phyloP scores from a whole-genome alignment of 177 flowering plant genomes.

The Vitis hybrid region DNA sequence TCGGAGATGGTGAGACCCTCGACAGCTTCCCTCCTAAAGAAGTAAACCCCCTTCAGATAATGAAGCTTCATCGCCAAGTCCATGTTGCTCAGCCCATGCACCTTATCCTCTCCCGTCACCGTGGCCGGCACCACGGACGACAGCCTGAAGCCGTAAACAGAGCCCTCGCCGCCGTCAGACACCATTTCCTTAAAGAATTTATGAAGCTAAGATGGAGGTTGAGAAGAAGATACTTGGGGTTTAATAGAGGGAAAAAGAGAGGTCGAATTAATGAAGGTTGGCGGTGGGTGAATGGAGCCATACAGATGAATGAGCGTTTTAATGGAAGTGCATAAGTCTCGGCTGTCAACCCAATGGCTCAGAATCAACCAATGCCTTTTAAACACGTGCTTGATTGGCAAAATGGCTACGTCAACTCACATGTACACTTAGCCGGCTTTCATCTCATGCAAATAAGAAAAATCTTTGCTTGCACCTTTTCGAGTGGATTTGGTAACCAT shows the following conservation, averaged over 20 bases:
- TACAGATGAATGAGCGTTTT: no score
- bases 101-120: slow-evolving; percentile 41
- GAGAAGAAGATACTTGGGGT: background rate
- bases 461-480: background rate
- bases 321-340: no score
- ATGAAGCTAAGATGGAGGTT: background rate
- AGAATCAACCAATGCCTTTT: no score
- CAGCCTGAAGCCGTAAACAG: slow-evolving; percentile 32
- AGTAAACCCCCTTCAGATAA: slow-evolving; percentile 58
- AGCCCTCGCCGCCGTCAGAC: slow-evolving; percentile 5
- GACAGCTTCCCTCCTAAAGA: slow-evolving; percentile 42
- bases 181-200: slow-evolving; percentile 3
- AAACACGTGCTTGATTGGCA: no score
- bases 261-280: no score
- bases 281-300: no score
- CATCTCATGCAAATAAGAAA: background rate
- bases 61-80: slow-evolving; percentile 86
- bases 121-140: slow-evolving; percentile 70
- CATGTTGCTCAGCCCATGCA: slow-evolving; percentile 39
- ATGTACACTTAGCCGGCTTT: no score
- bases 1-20: slow-evolving; percentile 28
- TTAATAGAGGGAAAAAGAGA: background rate
- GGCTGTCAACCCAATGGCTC: no score
- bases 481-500: no score
- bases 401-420: no score